phyloP scores from a whole-genome alignment of 129 eudicot species.

The Lactuca sativa region DNA sequence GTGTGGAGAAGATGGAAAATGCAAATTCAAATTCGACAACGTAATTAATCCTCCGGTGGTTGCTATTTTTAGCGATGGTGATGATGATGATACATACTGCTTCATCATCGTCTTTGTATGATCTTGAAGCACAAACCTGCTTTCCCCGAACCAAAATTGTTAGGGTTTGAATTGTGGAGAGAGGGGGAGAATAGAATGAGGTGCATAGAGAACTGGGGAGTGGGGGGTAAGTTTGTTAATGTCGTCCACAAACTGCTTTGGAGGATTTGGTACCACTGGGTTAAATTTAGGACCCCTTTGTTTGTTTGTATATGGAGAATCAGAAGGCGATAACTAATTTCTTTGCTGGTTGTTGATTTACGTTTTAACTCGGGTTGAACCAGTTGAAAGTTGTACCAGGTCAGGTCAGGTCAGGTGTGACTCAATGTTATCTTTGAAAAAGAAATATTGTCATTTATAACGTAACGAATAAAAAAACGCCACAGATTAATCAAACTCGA shows the following conservation, averaged over 20 bases:
- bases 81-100: constrained; percentile 23
- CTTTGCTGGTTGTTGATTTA: background rate
- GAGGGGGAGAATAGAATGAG: constrained; percentile 15
- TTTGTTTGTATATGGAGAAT: constrained; percentile 30
- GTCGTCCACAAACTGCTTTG: constrained; percentile 54
- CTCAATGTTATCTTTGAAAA: no score
- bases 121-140: constrained; percentile 15
- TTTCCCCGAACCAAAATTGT: constrained; percentile 1
- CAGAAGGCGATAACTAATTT: background rate
- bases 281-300: constrained; percentile 19
- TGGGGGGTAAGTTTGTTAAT: constrained; percentile 36
- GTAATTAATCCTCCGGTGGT: constrained; percentile 51
- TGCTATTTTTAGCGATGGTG: constrained; percentile 40
- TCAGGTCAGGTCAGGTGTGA: no score
- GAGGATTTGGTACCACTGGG: constrained; percentile 55
- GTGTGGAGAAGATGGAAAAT: constrained; percentile 52
- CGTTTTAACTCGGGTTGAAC: no score
- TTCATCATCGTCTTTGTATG: constrained; percentile 20
- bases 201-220: constrained; percentile 8
- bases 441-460: no score
- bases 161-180: constrained; percentile 12
- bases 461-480: no score
- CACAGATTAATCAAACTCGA: no score
- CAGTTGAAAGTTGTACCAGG: no score
- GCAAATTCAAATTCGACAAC: constrained; percentile 34